Conservation (phyloP, 148 eudicot genomes). For the Fallopia convolvulus region DNA sequence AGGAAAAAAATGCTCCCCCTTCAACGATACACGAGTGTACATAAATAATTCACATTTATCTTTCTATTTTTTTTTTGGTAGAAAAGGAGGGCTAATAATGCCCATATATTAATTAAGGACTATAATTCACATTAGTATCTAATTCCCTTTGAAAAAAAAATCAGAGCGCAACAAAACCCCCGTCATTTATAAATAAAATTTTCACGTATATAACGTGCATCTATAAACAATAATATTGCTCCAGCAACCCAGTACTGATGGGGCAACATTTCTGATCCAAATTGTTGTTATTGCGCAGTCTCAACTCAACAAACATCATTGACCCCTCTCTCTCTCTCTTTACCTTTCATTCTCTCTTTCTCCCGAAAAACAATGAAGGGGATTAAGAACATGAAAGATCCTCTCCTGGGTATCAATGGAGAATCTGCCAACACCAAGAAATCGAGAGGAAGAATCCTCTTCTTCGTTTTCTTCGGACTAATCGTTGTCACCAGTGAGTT, state of each 20-base stretch:
- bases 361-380: neutral
- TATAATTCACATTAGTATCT: neutral
- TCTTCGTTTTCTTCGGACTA: neutral
- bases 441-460: neutral
- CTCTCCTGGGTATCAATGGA: slow-evolving; percentile 5
- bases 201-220: neutral
- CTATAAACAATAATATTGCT: neutral
- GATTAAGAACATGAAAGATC: neutral
- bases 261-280: neutral
- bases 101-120: too few relatives aligned
- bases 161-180: neutral
- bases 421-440: neutral
- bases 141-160: neutral
- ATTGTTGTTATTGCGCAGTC: neutral
- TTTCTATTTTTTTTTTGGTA: too few relatives aligned
- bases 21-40: neutral
- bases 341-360: neutral
- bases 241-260: neutral
- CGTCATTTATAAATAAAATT: neutral
- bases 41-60: neutral
- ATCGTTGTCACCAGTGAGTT: neutral
- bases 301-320: slow-evolving; percentile 7
- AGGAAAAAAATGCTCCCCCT: neutral
- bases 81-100: too few relatives aligned
- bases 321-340: neutral